Conservation (phyloP, 2,329 filamentous ascomycete species). For the Colletotrichum cereale region DNA sequence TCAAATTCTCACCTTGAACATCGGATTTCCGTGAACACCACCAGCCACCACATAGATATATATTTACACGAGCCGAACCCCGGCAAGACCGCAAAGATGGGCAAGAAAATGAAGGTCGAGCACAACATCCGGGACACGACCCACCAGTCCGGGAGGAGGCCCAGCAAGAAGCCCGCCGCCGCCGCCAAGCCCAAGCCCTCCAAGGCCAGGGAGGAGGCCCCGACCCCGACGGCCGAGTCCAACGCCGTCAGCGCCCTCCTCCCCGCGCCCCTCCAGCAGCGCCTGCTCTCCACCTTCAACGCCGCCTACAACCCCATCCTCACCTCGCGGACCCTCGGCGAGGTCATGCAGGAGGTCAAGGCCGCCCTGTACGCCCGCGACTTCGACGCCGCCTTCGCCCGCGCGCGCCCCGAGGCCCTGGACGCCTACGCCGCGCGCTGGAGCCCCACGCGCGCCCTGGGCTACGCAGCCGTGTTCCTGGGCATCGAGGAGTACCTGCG, state of each 20-base stretch:
- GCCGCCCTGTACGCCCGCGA: constrained; percentile 87
- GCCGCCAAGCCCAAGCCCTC: constrained; percentile 1
- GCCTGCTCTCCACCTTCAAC: constrained; percentile 79
- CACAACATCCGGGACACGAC: constrained; percentile 15
- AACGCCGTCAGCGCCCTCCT: not conserved
- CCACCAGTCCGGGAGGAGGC: constrained; percentile 9
- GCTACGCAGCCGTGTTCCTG: constrained; percentile 74
- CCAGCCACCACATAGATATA: not conserved
- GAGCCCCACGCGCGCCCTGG: constrained; percentile 88
- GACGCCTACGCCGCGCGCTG: constrained; percentile 89
- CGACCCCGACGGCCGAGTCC: not conserved
- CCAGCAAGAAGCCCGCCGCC: constrained; percentile 9
- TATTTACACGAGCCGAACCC: not conserved
- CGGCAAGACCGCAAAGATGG: constrained; percentile 11
- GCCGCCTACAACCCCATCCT: constrained; percentile 70
- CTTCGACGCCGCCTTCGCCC: constrained; percentile 83
- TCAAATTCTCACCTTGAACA: not conserved
- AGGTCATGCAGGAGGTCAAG: constrained; percentile 84
- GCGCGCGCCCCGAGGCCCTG: constrained; percentile 65
- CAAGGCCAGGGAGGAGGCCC: constrained; percentile 1
- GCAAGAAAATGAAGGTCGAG: constrained; percentile 28
- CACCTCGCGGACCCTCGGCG: constrained; percentile 58
- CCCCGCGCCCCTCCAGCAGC: constrained; percentile 65
- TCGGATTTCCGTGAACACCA: not conserved
- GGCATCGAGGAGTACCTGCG: constrained; percentile 52